Conservation (phyloP, 306 rosid species). For the Quercus alba region DNA sequence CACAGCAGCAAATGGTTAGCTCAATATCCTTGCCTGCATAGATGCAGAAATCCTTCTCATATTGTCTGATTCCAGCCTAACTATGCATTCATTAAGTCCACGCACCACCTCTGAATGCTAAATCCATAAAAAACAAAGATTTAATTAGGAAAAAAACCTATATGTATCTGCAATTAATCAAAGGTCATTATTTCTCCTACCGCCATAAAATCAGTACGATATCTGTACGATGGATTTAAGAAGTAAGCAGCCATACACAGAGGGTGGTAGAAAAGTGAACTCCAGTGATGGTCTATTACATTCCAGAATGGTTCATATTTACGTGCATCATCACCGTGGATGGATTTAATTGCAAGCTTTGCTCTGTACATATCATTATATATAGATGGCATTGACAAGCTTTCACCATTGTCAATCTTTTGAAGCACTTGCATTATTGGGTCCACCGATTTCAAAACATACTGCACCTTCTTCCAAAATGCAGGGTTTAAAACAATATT, state of each 20-base stretch:
- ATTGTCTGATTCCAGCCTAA: constrained; percentile 78
- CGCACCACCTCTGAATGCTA: constrained; percentile 87
- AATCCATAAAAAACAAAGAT: constrained; percentile 21
- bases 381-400: constrained; percentile 74
- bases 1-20: background rate
- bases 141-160: constrained; percentile 35
- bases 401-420: constrained; percentile 59
- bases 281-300: constrained; percentile 79
- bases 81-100: constrained; percentile 84
- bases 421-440: constrained; percentile 82
- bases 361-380: constrained; percentile 80
- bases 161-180: constrained; percentile 16
- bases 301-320: constrained; percentile 87
- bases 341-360: constrained; percentile 69
- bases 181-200: constrained; percentile 46
- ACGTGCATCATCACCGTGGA: constrained; percentile 62
- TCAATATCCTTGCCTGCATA: constrained; percentile 57
- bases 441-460: constrained; percentile 66
- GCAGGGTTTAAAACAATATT: constrained; percentile 55
- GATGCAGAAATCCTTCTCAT: constrained; percentile 80
- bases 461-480: constrained; percentile 87
- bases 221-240: constrained; percentile 86
- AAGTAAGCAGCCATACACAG: constrained; percentile 88
- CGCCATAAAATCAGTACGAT: constrained; percentile 73
- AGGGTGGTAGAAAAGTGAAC: constrained; percentile 75